These are phyloP conservation scores for Cystobasidium tubakii DNA, from an alignment of 768 basidiomycete species.

Conservation along the genomic window DNA sequence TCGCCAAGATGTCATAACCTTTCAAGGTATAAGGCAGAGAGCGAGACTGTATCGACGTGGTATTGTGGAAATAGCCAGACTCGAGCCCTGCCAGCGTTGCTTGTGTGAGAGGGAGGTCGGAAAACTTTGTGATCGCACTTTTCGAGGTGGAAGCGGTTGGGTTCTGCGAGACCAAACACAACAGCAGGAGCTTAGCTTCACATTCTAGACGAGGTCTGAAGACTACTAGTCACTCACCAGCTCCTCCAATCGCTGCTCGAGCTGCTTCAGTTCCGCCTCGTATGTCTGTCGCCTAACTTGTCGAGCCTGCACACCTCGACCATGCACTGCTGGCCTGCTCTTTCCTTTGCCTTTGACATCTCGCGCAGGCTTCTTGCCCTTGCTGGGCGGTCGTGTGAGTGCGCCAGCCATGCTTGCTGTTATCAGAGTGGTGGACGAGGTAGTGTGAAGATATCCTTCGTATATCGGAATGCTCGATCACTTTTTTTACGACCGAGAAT, in stretches of 20 bases:
- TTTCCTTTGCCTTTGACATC: conserved; percentile 19
- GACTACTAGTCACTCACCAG: conserved; percentile 8
- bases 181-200: background rate
- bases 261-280: conserved; percentile 33
- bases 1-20: conserved; percentile 63
- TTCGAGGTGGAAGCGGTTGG: background rate
- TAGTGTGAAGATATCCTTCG: background rate
- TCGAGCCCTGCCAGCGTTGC: conserved; percentile 61
- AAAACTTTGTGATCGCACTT: conserved; percentile 27
- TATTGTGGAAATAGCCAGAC: conserved; percentile 74
- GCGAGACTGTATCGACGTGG: conserved; percentile 71
- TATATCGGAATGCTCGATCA: background rate
- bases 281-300: conserved; percentile 14
- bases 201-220: background rate
- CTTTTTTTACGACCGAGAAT: background rate
- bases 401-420: background rate
- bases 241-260: conserved; percentile 31
- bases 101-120: conserved; percentile 39
- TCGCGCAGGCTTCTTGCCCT: background rate
- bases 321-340: conserved; percentile 21
- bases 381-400: background rate
- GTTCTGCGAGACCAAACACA: background rate
- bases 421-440: background rate
- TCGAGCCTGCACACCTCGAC: conserved; percentile 13
- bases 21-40: conserved; percentile 61